Evolutionary conservation across 306 rosid species (phyloP), one percentile per base, ranked within the genome.

Genomic region (Rubus parviflorus): DNA sequence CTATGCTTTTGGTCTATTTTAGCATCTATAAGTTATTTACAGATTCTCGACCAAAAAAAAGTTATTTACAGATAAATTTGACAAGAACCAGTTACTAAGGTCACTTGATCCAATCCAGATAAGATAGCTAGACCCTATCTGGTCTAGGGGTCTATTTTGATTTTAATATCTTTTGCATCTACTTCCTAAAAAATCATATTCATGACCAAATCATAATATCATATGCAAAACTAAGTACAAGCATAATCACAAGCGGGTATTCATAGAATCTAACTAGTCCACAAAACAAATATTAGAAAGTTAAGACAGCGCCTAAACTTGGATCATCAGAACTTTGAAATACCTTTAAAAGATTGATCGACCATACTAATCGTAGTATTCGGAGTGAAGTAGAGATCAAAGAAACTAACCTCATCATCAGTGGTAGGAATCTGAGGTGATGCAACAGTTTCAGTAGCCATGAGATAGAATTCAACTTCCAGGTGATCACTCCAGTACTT

Each of bases 331-430:
- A 54, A 20, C 47, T 49, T 43, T 20, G 13, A 53, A 57, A 42
- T 58, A 56, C 74, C 23, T 5, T 4, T 14, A 57, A 42, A 2
- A 38, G 14, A 13, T 40, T 40, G 68, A 13, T 40, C 19, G 68
- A 42, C 30, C 42, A 73, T 57, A 9, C 54, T 73, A n/a, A 72
- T 19, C 35, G 43, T 12, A 66, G 71, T 43, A 11, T 84, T 82
- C 81, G 70, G 88, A 84, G 53, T 38, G 70, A 72, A 46, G 49
- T 60, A 63, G 16, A 48, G 8, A 58, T 46, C 4, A 47, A 61
- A 75, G 8, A 52, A 78, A 82, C 88, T 72, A 82, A 89, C 94
- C 92, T 89, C 78, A 69, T 92, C 77, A 75, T 82, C 77, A 81
- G 75, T 63, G 72, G 81, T 48, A 78, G 89, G 77, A 83, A 87